A percentile compares a stretch with the other conserved stretches of the same genome.
phyloP scores from a whole-genome alignment of 1,284 basidiomycete species.

The Ustilago nuda region DNA sequence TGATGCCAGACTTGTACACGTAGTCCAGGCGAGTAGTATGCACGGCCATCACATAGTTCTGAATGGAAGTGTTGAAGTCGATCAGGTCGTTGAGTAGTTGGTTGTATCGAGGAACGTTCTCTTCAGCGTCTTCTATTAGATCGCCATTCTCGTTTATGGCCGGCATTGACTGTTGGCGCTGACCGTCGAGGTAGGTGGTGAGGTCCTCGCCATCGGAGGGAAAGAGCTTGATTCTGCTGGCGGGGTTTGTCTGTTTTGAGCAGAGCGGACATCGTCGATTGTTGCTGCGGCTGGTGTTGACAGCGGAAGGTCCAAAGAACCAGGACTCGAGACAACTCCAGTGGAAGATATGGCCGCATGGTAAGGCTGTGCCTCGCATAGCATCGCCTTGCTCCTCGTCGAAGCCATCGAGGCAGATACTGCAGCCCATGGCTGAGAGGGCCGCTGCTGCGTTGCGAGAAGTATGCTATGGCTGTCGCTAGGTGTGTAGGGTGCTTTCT shows the following conservation, averaged over 20 bases:
- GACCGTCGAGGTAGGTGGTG: constrained; percentile 31
- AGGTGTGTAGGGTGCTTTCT: background rate
- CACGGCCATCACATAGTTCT: constrained; percentile 34
- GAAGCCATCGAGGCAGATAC: constrained; percentile 51
- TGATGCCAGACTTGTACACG: constrained; percentile 23
- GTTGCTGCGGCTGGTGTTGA: background rate
- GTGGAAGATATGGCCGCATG: constrained; percentile 53
- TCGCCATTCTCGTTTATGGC: background rate
- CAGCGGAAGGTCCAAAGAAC: constrained; percentile 29
- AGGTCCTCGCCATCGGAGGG: constrained; percentile 48
- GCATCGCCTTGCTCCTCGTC: constrained; percentile 26
- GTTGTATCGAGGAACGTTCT: background rate
- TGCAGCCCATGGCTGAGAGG: constrained; percentile 36
- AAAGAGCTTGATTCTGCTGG: constrained; percentile 22
- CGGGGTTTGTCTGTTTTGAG: constrained; percentile 7
- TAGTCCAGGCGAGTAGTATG: constrained; percentile 16
- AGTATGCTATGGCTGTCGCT: background rate
- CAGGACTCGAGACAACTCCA: constrained; percentile 34
- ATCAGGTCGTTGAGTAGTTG: constrained; percentile 34
- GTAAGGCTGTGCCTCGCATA: constrained; percentile 30
- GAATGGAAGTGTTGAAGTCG: constrained; percentile 36
- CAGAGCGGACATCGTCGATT: constrained; percentile 42
- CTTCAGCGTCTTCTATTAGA: background rate
- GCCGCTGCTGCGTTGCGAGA: background rate
- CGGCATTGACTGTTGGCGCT: constrained; percentile 8